These are phyloP conservation scores for Cicer yamashitae DNA, from an alignment of 306 rosid species.

Conservation along the genomic window DNA sequence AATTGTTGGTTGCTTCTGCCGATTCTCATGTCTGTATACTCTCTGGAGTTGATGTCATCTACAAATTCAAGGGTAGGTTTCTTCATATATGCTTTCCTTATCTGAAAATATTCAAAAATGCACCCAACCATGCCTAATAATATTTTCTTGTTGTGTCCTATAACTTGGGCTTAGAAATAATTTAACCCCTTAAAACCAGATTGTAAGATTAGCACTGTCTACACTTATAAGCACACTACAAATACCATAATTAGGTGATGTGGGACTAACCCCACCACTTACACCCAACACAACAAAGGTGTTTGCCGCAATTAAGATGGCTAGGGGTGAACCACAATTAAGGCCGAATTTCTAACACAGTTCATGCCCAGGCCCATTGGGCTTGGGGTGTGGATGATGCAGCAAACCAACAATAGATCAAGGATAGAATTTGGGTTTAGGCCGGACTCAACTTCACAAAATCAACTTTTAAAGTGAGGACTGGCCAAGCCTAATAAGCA, in stretches of 20 bases:
- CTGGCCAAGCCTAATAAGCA: background rate
- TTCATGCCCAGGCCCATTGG: background rate
- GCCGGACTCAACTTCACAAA: background rate
- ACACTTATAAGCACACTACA: background rate
- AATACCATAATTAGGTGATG: background rate
- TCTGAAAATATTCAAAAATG: constrained; percentile 12
- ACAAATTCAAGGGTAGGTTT: constrained; percentile 69
- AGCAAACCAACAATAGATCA: background rate
- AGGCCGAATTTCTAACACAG: background rate
- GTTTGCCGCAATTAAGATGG: background rate
- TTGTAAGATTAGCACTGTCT: background rate
- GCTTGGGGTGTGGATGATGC: too few relatives aligned
- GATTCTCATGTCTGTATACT: constrained; percentile 69
- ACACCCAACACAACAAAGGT: background rate
- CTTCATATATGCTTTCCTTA: constrained; percentile 15
- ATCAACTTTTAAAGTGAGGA: background rate
- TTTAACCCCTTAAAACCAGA: background rate
- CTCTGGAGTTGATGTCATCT: constrained; percentile 58
- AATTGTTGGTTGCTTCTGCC: constrained; percentile 70
- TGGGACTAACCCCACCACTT: background rate
- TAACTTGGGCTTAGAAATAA: background rate
- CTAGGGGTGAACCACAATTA: background rate
- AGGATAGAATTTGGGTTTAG: background rate
- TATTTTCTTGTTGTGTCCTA: constrained; percentile 11
- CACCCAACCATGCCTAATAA: background rate